These are phyloP conservation scores for Monilinia aucupariae DNA, from an alignment of 2,329 filamentous ascomycete species.

Conservation along the genomic window DNA sequence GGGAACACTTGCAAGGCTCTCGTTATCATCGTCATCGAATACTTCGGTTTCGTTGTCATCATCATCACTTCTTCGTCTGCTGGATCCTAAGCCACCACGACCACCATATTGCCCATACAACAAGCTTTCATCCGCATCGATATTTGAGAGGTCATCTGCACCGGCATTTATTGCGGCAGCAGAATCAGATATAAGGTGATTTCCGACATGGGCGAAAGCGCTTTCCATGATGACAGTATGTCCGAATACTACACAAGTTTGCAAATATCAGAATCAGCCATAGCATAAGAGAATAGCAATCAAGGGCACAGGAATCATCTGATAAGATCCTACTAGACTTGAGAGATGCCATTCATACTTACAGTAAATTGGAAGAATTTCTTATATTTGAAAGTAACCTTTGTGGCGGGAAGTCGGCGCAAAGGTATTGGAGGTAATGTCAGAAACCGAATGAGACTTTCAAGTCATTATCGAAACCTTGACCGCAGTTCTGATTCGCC, in stretches of 20 bases:
- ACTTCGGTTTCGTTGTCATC: slow-evolving; percentile 85
- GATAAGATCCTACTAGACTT: neutral
- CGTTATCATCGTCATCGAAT: slow-evolving; percentile 73
- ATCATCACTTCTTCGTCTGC: slow-evolving; percentile 67
- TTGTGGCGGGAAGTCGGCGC: slow-evolving; percentile 27
- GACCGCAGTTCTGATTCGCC: slow-evolving; percentile 14
- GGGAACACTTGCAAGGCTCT: slow-evolving; percentile 72
- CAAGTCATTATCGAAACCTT: slow-evolving; percentile 32
- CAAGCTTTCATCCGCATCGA: slow-evolving; percentile 74
- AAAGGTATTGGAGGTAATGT: slow-evolving; percentile 22
- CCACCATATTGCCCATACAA: slow-evolving; percentile 66
- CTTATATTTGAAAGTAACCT: slow-evolving; percentile 28
- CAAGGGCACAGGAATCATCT: neutral
- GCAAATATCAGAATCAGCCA: slow-evolving; percentile 12
- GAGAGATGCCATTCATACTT: neutral
- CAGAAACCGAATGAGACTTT: slow-evolving; percentile 25
- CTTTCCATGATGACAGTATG: slow-evolving; percentile 60
- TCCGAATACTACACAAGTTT: slow-evolving; percentile 17
- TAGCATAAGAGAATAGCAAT: neutral
- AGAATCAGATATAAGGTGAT: slow-evolving; percentile 79
- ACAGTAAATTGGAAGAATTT: slow-evolving; percentile 8
- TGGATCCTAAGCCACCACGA: slow-evolving; percentile 44
- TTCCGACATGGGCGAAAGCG: slow-evolving; percentile 82
- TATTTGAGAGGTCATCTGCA: slow-evolving; percentile 62
- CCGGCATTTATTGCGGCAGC: slow-evolving; percentile 83